Percentiles rank a stretch among this genome's conserved stretches.
These are phyloP conservation scores for Tricholoma terreum DNA, from an alignment of 768 basidiomycete genomes.

Conservation along the genomic window DNA sequence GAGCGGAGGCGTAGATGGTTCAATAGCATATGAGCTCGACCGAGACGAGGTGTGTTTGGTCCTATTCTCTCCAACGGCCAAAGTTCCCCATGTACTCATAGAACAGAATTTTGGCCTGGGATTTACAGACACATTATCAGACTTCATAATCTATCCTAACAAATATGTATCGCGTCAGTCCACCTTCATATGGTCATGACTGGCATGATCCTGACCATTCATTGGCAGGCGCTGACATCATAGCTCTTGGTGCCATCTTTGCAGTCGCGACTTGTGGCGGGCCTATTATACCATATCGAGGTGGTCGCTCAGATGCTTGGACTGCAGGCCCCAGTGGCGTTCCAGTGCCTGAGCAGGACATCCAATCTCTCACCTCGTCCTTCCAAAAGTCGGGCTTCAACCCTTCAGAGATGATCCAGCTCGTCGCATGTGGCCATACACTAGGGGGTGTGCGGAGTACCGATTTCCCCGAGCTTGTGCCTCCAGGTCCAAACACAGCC, in stretches of 20 bases:
- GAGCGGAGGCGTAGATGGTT: conserved; percentile 49
- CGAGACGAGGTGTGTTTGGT: conserved; percentile 34
- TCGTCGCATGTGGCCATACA: conserved; percentile 51
- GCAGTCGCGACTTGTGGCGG: conserved; percentile 44
- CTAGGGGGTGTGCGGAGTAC: conserved; percentile 46
- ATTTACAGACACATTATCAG: conserved; percentile 40
- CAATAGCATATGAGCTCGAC: conserved; percentile 45
- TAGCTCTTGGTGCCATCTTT: conserved; percentile 37
- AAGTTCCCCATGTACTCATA: neutral
- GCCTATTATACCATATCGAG: conserved; percentile 39
- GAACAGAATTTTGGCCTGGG: conserved; percentile 46
- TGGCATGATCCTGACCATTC: neutral
- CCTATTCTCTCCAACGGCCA: neutral
- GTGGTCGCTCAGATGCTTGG: conserved; percentile 41
- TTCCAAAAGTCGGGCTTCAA: conserved; percentile 45
- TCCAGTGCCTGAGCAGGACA: conserved; percentile 41
- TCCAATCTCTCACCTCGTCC: conserved; percentile 35
- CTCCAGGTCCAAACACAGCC: conserved; percentile 26
- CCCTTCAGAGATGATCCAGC: conserved; percentile 45
- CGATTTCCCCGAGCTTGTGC: conserved; percentile 43
- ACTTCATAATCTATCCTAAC: conserved; percentile 41
- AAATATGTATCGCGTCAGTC: conserved; percentile 43
- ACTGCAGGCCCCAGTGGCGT: conserved; percentile 37
- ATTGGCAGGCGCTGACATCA: conserved; percentile 40
- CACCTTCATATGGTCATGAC: neutral